Conservation (phyloP, 139 green algal species). For the Diplosphaera chodatii region DNA sequence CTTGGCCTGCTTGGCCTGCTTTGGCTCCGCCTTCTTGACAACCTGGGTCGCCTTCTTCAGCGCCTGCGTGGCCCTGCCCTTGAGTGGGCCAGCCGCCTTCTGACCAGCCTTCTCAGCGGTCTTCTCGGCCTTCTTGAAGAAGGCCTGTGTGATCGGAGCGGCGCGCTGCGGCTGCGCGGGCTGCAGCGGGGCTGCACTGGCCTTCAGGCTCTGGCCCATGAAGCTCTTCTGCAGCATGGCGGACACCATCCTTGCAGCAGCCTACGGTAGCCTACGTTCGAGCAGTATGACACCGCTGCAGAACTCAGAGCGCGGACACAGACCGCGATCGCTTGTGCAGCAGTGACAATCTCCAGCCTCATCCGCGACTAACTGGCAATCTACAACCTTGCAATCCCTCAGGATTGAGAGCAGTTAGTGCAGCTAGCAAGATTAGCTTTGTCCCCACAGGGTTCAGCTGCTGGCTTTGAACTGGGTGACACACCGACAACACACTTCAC, state of each 20-base stretch:
- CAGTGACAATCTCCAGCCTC: no score
- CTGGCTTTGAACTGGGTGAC: no score
- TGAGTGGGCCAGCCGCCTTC: not conserved
- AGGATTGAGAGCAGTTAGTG: no score
- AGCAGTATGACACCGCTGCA: no score
- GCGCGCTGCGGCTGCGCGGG: not conserved
- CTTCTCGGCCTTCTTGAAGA: not conserved
- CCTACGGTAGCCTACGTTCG: no score
- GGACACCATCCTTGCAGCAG: not conserved
- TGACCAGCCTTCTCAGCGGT: not conserved
- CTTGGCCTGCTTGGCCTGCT: not conserved
- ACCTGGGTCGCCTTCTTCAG: constrained; percentile 24
- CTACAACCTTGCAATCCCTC: no score
- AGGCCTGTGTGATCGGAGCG: not conserved
- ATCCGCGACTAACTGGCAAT: no score
- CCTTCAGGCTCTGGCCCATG: not conserved
- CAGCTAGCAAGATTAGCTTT: no score
- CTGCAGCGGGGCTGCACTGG: not conserved
- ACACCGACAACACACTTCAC: no score
- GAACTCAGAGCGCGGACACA: no score
- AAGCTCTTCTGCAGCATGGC: not conserved
- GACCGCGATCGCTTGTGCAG: no score
- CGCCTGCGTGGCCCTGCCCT: not conserved
- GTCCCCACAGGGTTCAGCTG: no score
- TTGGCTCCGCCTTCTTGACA: not conserved